Evolutionary conservation across 768 basidiomycete species (phyloP), one percentile per base, ranked within the genome.

Genomic region (Calvatia gigantea): DNA sequence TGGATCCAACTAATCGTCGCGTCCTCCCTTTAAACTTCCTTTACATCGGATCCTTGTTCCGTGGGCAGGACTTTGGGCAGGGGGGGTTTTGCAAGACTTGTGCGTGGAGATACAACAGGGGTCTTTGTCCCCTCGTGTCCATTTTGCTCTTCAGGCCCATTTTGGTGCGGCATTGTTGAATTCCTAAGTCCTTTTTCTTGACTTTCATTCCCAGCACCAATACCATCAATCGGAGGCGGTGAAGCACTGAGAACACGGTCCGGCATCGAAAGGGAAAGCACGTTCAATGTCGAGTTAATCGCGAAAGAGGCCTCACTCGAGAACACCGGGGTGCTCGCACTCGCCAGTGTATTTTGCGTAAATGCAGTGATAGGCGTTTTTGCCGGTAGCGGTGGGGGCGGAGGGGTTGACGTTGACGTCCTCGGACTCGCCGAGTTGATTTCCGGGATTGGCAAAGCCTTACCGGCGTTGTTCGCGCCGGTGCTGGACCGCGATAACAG

Each of bases 401-500:
- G 57, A 51, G 69, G 43, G 46, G 67, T 51, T 50, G 69, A 64
- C 33, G 67, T 60, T 49, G 65, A 65, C 27, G 64, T 60, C 60
- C 60, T 60, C 17, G 67, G 68, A 29, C 65, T 68, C 42, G 72
- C 71, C 12, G 23, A 2, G 9, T 28, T 46, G 54, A 29, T 47
- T 39, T 38, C n/a, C n/a, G 54, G 54, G 21, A 21, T 51, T 14
- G 43, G 53, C 39, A 51, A 42, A 23, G 39, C 42, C 19, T 48
- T 52, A 37, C 42, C 42, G 27, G 28, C n/a, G 21, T 76, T 74
- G 38, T 37, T 52, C 15, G 69, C 58, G 14, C 58, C 66, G n/a
- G 71, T 58, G 14, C 68, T 62, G 54, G 67, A 70, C 3, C 73
- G 70, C 31, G 77, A 75, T 51, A 81, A 62, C 27, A 80, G 63